Percentiles rank a stretch among this genome's conserved stretches.
These are phyloP conservation scores for Obelidium mucronatum DNA, from an alignment of 192 early-diverging fungal species.

Conservation along the genomic window DNA sequence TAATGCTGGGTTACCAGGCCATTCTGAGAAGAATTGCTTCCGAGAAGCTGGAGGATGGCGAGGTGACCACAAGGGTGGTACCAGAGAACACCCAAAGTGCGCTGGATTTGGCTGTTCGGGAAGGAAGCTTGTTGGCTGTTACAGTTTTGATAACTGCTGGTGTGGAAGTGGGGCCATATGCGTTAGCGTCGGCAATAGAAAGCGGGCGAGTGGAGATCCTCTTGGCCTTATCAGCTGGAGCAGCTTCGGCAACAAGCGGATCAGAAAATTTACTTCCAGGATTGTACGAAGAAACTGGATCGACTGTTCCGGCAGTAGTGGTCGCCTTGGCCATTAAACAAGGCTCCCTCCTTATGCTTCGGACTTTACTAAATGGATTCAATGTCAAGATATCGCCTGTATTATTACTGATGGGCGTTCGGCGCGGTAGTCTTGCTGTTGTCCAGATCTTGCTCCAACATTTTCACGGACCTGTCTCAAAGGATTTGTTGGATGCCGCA, in stretches of 20 bases:
- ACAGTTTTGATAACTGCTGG: constrained; percentile 11
- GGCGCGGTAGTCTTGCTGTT: neutral
- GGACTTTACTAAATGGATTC: constrained; percentile 5
- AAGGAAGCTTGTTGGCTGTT: constrained; percentile 8
- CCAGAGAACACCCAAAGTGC: neutral
- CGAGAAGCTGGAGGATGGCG: too few relatives aligned
- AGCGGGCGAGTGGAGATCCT: constrained; percentile 13
- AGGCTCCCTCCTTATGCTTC: constrained; percentile 11
- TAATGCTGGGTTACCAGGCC: neutral
- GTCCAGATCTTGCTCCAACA: constrained; percentile 15
- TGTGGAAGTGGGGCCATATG: constrained; percentile 11
- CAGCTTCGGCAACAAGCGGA: neutral
- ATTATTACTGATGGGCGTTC: constrained; percentile 25
- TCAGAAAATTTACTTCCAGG: neutral
- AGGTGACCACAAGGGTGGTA: neutral
- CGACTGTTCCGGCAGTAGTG: constrained; percentile 14
- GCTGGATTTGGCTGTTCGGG: constrained; percentile 23
- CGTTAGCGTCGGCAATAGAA: constrained; percentile 23
- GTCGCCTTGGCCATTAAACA: constrained; percentile 23
- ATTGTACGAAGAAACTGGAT: neutral
- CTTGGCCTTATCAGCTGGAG: neutral
- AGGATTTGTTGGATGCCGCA: constrained; percentile 20
- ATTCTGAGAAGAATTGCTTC: too few relatives aligned
- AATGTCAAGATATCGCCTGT: neutral
- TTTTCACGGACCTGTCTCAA: neutral